phyloP scores from a whole-genome alignment of 2,329 filamentous ascomycete genomes.

The Daldinia eschscholtzii region DNA sequence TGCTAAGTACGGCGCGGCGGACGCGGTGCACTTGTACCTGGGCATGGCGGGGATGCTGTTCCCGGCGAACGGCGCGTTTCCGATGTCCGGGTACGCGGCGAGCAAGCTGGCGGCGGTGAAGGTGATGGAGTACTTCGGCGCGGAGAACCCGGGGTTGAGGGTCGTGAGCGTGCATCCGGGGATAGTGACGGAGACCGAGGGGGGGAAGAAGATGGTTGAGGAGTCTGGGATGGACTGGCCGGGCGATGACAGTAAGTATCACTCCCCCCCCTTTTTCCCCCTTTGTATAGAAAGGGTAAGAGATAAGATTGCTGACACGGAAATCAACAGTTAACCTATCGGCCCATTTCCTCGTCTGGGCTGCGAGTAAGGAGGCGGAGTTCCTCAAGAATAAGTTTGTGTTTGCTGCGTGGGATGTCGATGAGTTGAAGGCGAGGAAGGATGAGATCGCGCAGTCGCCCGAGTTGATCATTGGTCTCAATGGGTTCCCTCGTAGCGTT shows the following conservation, averaged over 20 bases:
- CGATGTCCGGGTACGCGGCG: slow-evolving; percentile 56
- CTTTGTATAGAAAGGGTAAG: background rate
- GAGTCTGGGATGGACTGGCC: slow-evolving; percentile 42
- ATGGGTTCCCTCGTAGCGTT: slow-evolving; percentile 42
- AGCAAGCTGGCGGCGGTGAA: slow-evolving; percentile 44
- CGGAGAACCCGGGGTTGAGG: slow-evolving; percentile 41
- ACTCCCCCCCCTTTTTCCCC: background rate
- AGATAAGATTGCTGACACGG: slow-evolving; percentile 7
- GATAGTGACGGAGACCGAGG: slow-evolving; percentile 39
- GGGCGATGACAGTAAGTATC: slow-evolving; percentile 44
- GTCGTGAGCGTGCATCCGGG: slow-evolving; percentile 44
- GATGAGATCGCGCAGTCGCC: slow-evolving; percentile 39
- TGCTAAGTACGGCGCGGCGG: background rate
- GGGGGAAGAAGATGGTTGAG: slow-evolving; percentile 38
- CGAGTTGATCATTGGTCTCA: slow-evolving; percentile 40
- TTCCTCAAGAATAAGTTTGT: slow-evolving; percentile 46
- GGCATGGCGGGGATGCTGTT: background rate
- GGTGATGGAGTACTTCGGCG: slow-evolving; percentile 46
- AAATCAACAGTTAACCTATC: slow-evolving; percentile 33
- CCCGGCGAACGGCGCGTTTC: slow-evolving; percentile 43
- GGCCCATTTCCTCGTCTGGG: slow-evolving; percentile 45
- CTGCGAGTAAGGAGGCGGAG: slow-evolving; percentile 42
- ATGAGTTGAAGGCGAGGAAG: slow-evolving; percentile 43
- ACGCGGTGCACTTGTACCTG: background rate
- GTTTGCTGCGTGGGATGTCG: slow-evolving; percentile 42